Evolutionary conservation across 108 stramenopile species (phyloP), one percentile per base, ranked within the genome.

Genomic region (Hondaea fermentalgiana): DNA sequence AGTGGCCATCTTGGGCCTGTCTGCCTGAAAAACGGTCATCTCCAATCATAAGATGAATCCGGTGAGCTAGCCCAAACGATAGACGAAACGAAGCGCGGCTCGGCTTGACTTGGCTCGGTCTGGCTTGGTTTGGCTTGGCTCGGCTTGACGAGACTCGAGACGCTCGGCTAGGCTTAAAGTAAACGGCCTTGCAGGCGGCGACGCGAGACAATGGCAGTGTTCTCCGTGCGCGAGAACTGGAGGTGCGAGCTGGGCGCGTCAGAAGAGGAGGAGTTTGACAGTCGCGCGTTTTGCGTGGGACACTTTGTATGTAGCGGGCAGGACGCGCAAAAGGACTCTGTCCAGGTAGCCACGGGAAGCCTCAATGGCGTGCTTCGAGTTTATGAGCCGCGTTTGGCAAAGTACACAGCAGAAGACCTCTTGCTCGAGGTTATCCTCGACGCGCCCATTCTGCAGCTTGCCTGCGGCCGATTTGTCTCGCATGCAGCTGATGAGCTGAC

Each of bases 401-500:
- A 89, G 25, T 92, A 72, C 51, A 57, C 17, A 8, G 58, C 91
- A 17, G 93, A 93, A 57, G 88, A 94, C 72, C 91, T 94, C 23
- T 17, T 94, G 44, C 64, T 92, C 60, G 93, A 94, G 88, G 47
- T 87, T 45, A 35, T 60, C 6, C 87, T 94, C 21, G 93, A 72
- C 25, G 88, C 87, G 44, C 93, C 93, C 5, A 91, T 94, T 4
- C 47, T 94, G 58, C 93, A 93, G 60, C 51, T 94, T 3, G 87
- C 57, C 10, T 44, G 90, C 10, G 93, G 93, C 21, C 89, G 91
- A 5, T 94, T 93, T 59, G 91, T 92, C 29, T 90, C 92, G 87
- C 64, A 42, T 17, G 91, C 49, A 91, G 91, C 10, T 57, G 90
- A 87, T 5, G 17, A 25, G 12, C 25, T 72, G 57, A 92, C 90